A percentile compares a stretch with the other conserved stretches of the same genome.
phyloP scores from a whole-genome alignment of 306 rosid species.

The Cicer cuneatum region DNA sequence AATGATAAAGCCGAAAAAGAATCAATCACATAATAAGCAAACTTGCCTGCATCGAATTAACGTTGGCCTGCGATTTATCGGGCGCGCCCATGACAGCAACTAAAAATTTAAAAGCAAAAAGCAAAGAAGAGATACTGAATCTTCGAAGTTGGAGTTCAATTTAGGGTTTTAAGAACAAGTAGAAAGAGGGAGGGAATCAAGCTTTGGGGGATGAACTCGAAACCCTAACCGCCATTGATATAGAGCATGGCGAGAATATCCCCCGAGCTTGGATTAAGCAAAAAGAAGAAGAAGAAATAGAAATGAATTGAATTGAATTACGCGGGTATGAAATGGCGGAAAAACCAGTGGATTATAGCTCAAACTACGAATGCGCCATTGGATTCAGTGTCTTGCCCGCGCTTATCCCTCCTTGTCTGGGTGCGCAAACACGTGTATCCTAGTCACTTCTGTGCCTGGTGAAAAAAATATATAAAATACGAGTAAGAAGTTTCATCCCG shows the following conservation, averaged over 20 bases:
- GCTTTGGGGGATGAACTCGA: slow-evolving; percentile 52
- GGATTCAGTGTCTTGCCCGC: slow-evolving; percentile 9
- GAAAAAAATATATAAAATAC: too few species aligned
- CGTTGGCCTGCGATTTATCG: slow-evolving; percentile 73
- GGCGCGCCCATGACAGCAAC: slow-evolving; percentile 76
- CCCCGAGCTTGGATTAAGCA: slow-evolving; percentile 52
- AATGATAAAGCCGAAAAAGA: slow-evolving; percentile 48
- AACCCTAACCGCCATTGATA: slow-evolving; percentile 88
- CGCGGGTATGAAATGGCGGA: slow-evolving; percentile 30
- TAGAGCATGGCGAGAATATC: slow-evolving; percentile 25
- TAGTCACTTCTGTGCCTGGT: background rate
- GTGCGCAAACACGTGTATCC: background rate
- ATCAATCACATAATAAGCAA: slow-evolving; percentile 37
- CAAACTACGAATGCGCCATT: slow-evolving; percentile 51
- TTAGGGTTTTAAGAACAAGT: slow-evolving; percentile 66
- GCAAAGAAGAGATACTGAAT: slow-evolving; percentile 41
- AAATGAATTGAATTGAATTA: slow-evolving; percentile 44
- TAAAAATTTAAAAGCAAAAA: slow-evolving; percentile 40
- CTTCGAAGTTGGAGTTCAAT: slow-evolving; percentile 31
- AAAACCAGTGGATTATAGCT: slow-evolving; percentile 27
- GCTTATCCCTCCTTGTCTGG: background rate
- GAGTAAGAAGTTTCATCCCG: too few species aligned
- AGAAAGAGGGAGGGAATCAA: slow-evolving; percentile 46
- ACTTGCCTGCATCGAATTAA: slow-evolving; percentile 88
- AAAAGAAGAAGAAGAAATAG: slow-evolving; percentile 43